Conservation (phyloP, 208 protist genomes). For the Leptomonas seymouri region DNA sequence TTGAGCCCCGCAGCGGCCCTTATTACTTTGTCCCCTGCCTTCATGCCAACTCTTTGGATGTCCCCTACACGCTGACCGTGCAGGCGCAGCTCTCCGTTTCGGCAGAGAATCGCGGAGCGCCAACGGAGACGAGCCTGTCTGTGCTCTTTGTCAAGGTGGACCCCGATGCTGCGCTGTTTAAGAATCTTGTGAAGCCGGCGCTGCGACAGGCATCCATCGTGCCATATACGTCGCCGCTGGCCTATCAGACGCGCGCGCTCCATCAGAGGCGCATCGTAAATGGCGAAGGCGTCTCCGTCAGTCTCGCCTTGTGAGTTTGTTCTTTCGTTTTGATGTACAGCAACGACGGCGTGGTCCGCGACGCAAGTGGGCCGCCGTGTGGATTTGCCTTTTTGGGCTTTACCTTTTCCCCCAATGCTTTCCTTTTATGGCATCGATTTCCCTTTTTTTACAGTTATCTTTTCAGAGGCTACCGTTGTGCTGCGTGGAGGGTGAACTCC, state of each 20-base stretch:
- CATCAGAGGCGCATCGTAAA: not conserved
- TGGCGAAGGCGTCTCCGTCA: conserved; percentile 9
- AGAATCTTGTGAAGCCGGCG: not conserved
- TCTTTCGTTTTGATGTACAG: too few relatives aligned
- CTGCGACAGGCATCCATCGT: conserved; percentile 9
- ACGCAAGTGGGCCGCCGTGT: too few relatives aligned
- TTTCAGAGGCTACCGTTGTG: too few relatives aligned
- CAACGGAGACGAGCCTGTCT: not conserved
- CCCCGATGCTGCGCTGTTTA: not conserved
- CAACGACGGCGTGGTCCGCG: too few relatives aligned
- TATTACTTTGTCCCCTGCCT: conserved; percentile 49
- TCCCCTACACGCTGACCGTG: conserved; percentile 16
- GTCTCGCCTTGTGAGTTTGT: not conserved
- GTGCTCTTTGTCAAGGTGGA: conserved; percentile 17
- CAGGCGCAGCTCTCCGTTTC: not conserved
- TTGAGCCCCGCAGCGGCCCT: conserved; percentile 46
- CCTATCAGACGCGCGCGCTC: conserved; percentile 3
- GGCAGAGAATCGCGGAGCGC: not conserved
- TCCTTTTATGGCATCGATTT: too few relatives aligned
- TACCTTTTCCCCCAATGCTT: too few relatives aligned
- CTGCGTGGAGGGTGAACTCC: too few relatives aligned
- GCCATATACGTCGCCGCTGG: not conserved
- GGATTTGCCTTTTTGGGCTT: too few relatives aligned
- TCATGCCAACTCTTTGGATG: conserved; percentile 1
- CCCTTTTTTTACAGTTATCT: too few relatives aligned